Base-by-base conservation (phyloP, 805 yeast genomes). In the Metschnikowia arizonensis region DNA sequence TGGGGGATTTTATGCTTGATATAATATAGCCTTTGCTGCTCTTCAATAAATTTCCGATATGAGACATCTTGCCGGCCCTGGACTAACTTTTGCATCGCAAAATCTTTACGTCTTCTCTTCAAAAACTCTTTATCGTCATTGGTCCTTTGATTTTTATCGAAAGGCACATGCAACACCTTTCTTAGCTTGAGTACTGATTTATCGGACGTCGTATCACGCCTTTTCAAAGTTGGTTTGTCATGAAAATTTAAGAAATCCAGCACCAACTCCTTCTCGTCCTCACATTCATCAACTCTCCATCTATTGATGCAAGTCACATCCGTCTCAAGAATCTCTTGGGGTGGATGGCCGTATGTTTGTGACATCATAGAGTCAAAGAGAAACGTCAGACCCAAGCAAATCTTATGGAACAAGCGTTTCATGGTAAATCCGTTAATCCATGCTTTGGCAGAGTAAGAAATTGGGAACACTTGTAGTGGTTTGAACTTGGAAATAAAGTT, bases 381-480 rank as follows among this genome's bases (percentile, higher is more conserved):
- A 32, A 52, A 54, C 2, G 19, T n/a, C 1, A 17, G 18, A 5
- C 33, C 47, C 12, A 23, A n/a, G 40, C 57, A 54, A n/a, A 50
- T 21, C 12, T 37, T 39, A 3, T 76, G 76, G 60, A 74, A 76
- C 1, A 72, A 52, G 32, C 76, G 54, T 4, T 55, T 34, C 63
- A 76, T 68, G 21, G 62, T 50, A 44, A 71, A 66, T 0, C 78
- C 78, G 19, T 53, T 50, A 7, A 39, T 43, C 77, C 76, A 74
- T 0, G 63, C 52, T 1, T 49, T 30, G 7, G 32, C 38, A 1
- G 68, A 62, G 30, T 62, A 69, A n/a, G 62, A 63, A 38, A 74
- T 68, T 0, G 79, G 79, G 40, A 62, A 73, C 0, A 76, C 76
- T 39, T 72, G 72, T 10, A 44, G 52, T 0, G 77, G 76, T 8